phyloP scores from a whole-genome alignment of 495 filamentous ascomycete species.

The Daldinia childiae region DNA sequence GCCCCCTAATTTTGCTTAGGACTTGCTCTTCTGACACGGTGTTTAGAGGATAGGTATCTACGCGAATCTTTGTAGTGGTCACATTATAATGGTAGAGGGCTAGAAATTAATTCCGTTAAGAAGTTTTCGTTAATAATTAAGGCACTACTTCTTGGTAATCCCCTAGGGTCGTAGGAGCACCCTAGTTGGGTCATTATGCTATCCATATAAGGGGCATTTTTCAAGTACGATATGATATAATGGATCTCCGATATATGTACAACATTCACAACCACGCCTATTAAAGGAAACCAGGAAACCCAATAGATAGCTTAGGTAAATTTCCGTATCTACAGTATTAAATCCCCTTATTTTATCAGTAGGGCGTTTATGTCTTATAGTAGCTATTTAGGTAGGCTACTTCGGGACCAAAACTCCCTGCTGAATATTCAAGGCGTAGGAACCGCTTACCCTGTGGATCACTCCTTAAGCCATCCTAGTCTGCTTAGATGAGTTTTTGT shows the following conservation, averaged over 20 bases:
- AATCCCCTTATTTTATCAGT: neutral
- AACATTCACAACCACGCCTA: neutral
- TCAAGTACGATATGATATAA: constrained; percentile 3
- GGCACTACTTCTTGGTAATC: neutral
- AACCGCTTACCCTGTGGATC: constrained; percentile 7
- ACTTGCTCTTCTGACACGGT: neutral
- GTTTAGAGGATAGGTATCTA: neutral
- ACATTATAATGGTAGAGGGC: neutral
- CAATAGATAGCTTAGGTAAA: neutral
- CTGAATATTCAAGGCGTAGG: neutral
- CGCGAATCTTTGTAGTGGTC: neutral
- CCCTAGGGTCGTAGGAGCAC: neutral
- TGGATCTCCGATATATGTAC: neutral
- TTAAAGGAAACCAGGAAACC: neutral
- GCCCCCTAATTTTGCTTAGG: neutral
- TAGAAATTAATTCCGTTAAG: neutral
- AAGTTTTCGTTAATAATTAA: constrained; percentile 13
- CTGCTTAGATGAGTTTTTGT: neutral
- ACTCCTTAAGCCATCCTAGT: neutral
- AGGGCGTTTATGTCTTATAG: neutral
- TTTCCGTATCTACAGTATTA: neutral
- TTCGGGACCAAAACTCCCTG: neutral
- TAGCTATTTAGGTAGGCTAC: neutral
- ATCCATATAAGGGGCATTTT: constrained; percentile 3
- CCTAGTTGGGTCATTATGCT: constrained; percentile 1